Percentiles rank a stretch among this genome's conserved stretches.
phyloP scores from a whole-genome alignment of 306 rosid species.

The Quercus alba region DNA sequence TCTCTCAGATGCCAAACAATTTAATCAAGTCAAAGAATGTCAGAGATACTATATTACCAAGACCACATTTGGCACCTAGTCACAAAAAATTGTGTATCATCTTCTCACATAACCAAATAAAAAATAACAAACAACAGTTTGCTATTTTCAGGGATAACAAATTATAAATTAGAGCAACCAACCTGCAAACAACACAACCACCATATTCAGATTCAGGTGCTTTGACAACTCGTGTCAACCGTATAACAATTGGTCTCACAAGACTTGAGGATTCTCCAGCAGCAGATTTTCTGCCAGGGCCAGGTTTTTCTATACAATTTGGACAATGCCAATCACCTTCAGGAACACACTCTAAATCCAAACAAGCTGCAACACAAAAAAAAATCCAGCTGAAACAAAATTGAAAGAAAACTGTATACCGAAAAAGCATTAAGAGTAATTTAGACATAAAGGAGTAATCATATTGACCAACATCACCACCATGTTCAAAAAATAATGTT shows the following conservation, averaged over 20 bases:
- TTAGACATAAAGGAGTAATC: neutral
- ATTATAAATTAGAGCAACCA: conserved; percentile 13
- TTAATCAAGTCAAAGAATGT: neutral
- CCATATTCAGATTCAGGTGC: conserved; percentile 87
- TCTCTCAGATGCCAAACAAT: neutral
- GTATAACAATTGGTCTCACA: conserved; percentile 72
- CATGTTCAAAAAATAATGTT: neutral
- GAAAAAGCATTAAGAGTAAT: neutral
- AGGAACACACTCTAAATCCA: conserved; percentile 62
- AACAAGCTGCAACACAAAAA: conserved; percentile 66
- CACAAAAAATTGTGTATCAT: no score
- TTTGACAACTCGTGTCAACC: conserved; percentile 81
- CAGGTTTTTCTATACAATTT: conserved; percentile 69
- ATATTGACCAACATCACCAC: neutral
- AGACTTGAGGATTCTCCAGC: conserved; percentile 49
- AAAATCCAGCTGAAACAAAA: neutral
- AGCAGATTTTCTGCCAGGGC: conserved; percentile 42
- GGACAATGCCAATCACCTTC: conserved; percentile 82
- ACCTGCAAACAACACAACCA: conserved; percentile 99
- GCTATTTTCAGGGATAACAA: neutral
- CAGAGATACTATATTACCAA: neutral
- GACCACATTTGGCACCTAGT: neutral
- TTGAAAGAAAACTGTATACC: neutral
- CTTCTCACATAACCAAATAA: no score
- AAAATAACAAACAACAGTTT: neutral